These are phyloP conservation scores for Mrakia frigida DNA, from an alignment of 768 basidiomycete genomes.

Conservation along the genomic window DNA sequence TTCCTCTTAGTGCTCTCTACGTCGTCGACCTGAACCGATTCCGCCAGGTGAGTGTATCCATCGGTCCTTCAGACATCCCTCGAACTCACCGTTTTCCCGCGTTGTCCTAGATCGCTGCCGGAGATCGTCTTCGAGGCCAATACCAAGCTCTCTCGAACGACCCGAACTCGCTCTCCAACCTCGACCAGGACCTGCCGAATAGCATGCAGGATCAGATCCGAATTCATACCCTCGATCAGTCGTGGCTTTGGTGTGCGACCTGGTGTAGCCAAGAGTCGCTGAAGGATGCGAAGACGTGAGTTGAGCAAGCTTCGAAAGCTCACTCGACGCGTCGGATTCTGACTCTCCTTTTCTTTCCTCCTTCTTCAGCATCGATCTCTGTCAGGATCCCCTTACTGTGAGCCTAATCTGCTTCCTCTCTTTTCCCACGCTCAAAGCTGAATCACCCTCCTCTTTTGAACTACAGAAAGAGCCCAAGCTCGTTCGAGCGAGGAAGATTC, in stretches of 20 bases:
- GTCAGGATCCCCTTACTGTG: constrained; percentile 92
- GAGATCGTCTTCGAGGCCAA: constrained; percentile 55
- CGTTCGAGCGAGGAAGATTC: constrained; percentile 83
- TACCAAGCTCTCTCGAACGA: constrained; percentile 93
- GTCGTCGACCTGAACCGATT: constrained; percentile 93
- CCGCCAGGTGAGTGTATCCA: constrained; percentile 61
- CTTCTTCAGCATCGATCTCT: constrained; percentile 80
- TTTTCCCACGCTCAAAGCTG: neutral
- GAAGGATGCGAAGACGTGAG: constrained; percentile 45
- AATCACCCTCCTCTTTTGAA: constrained; percentile 22
- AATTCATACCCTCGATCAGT: constrained; percentile 81
- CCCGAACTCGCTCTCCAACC: constrained; percentile 67
- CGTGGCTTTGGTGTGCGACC: constrained; percentile 99
- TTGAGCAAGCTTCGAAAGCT: constrained; percentile 5
- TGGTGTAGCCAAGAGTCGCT: constrained; percentile 67
- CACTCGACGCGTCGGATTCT: neutral
- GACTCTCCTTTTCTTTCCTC: neutral
- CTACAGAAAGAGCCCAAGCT: constrained; percentile 93
- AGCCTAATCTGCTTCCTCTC: constrained; percentile 37
- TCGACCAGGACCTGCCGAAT: constrained; percentile 76
- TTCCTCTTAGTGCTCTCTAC: constrained; percentile 69
- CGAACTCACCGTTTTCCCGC: constrained; percentile 32
- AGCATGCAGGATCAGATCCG: constrained; percentile 88
- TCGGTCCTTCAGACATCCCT: constrained; percentile 47
- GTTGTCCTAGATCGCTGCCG: constrained; percentile 53